Conservation (phyloP, 2,329 filamentous ascomycete genomes). For the Cylindrodendrum hubeiense region DNA sequence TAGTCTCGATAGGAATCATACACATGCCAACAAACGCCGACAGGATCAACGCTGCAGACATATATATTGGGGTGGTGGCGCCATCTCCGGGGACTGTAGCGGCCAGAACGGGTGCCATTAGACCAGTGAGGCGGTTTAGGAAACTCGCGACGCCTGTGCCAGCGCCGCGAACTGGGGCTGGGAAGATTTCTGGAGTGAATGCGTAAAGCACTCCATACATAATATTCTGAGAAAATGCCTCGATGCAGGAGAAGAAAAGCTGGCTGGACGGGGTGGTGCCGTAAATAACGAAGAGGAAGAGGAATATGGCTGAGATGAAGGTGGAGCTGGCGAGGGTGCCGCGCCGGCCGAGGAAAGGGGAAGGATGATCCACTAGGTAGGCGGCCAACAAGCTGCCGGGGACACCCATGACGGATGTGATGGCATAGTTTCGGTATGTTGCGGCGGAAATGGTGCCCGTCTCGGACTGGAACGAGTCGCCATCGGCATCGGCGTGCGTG, state of each 20-base stretch:
- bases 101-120: conserved; percentile 77
- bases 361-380: conserved; percentile 75
- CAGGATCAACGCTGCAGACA: conserved; percentile 68
- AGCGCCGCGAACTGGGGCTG: conserved; percentile 77
- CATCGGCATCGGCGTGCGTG: conserved; percentile 58
- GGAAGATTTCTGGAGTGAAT: conserved; percentile 83
- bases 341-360: conserved; percentile 74
- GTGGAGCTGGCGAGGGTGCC: conserved; percentile 79
- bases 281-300: conserved; percentile 75
- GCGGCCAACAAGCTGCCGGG: conserved; percentile 82
- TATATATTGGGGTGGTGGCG: conserved; percentile 68
- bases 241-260: conserved; percentile 75
- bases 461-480: conserved; percentile 45
- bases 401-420: conserved; percentile 81
- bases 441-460: conserved; percentile 56
- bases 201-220: conserved; percentile 84
- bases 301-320: conserved; percentile 74
- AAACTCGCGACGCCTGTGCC: conserved; percentile 80
- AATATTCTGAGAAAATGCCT: conserved; percentile 80
- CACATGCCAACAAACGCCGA: conserved; percentile 71
- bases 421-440: conserved; percentile 85
- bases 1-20: conserved; percentile 73
- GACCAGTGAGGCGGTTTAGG: conserved; percentile 75
- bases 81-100: conserved; percentile 70
- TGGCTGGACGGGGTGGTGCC: conserved; percentile 69